phyloP scores from a whole-genome alignment of 2,329 filamentous ascomycete species.

The Apiospora sp. region DNA sequence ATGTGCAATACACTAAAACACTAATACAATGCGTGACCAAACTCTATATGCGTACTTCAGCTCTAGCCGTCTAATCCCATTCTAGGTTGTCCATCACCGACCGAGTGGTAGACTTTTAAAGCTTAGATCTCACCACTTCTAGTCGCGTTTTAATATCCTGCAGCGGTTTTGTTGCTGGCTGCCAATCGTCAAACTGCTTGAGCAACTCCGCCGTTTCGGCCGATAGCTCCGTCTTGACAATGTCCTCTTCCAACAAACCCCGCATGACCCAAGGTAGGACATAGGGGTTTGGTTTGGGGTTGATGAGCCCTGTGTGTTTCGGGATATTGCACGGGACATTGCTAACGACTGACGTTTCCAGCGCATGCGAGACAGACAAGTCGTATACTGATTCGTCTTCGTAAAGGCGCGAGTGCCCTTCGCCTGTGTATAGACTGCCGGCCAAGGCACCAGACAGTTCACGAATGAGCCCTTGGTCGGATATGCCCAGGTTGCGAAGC shows the following conservation, averaged over 20 bases:
- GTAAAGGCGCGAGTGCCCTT: conserved; percentile 93
- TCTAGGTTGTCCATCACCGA: not conserved
- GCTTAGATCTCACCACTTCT: conserved; percentile 87
- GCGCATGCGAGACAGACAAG: conserved; percentile 74
- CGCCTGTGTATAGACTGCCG: conserved; percentile 88
- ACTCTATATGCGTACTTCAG: conserved; percentile 14
- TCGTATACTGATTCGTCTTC: conserved; percentile 88
- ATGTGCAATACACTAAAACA: conserved; percentile 9
- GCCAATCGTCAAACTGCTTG: conserved; percentile 93
- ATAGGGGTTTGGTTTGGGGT: conserved; percentile 82
- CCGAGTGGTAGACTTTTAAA: conserved; percentile 50
- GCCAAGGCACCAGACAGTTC: conserved; percentile 89
- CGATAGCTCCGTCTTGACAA: conserved; percentile 82
- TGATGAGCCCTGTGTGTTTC: conserved; percentile 57
- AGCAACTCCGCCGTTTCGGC: conserved; percentile 81
- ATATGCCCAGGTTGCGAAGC: conserved; percentile 89
- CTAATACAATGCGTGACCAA: conserved; percentile 5
- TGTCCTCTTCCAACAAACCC: conserved; percentile 88
- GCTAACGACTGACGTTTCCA: conserved; percentile 72
- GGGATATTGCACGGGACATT: conserved; percentile 58
- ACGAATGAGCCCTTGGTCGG: conserved; percentile 91
- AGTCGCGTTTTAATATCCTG: conserved; percentile 96
- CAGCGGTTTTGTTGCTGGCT: conserved; percentile 84
- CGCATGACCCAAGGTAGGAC: conserved; percentile 96
- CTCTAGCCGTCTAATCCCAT: not conserved